Conservation (phyloP, 495 filamentous ascomycete species). For the Hyphodiscus hymeniophilus region DNA sequence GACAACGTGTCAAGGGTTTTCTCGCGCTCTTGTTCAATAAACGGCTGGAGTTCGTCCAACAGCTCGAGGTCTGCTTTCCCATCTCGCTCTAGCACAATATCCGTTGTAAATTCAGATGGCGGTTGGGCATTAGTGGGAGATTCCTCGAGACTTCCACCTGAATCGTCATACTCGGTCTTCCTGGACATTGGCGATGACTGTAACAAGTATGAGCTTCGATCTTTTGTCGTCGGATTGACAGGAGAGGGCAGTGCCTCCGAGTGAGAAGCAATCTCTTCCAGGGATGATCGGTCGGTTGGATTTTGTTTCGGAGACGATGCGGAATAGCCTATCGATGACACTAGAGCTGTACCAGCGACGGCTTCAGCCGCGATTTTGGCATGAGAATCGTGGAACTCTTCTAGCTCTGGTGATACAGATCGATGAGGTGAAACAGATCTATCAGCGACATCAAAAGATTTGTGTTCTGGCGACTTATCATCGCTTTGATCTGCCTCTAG, state of each 20-base stretch:
- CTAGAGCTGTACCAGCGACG: constrained; percentile 5
- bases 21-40: constrained; percentile 23
- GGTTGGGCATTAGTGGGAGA: constrained; percentile 7
- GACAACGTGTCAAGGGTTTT: constrained; percentile 1
- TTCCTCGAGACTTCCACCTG: constrained; percentile 2
- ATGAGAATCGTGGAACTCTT: background rate
- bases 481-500: background rate
- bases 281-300: background rate
- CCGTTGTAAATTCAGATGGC: background rate
- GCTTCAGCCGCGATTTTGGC: background rate
- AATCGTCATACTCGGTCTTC: constrained; percentile 16
- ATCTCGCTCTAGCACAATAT: constrained; percentile 16
- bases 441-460: background rate
- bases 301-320: constrained; percentile 8
- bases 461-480: background rate
- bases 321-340: constrained; percentile 6
- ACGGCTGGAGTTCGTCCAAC: constrained; percentile 2
- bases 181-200: constrained; percentile 27
- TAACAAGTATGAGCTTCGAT: constrained; percentile 24
- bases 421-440: background rate
- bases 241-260: constrained; percentile 11
- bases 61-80: constrained; percentile 6
- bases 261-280: constrained; percentile 8
- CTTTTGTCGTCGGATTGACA: constrained; percentile 22
- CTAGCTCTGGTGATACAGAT: background rate